A percentile compares a stretch with the other conserved stretches of the same genome.
These are phyloP conservation scores for Medicago ruthenica DNA, from an alignment of 306 rosid genomes.

Conservation along the genomic window DNA sequence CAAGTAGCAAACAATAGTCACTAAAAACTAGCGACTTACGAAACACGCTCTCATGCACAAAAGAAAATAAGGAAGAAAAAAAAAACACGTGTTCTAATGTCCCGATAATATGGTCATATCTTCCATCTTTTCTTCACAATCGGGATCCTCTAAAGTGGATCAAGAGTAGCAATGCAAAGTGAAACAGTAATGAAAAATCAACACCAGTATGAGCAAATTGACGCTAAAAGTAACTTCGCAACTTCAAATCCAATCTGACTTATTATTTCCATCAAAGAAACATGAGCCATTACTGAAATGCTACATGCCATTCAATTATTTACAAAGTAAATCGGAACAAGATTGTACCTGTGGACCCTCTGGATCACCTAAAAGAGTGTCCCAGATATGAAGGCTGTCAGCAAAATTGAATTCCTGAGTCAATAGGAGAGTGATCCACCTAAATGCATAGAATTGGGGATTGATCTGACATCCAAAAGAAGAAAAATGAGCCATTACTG, in stretches of 20 bases:
- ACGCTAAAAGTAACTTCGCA: constrained; percentile 19
- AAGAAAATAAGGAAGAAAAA: not conserved
- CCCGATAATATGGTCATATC: constrained; percentile 1
- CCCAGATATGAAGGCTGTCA: constrained; percentile 97
- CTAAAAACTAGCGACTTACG: not conserved
- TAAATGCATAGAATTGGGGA: constrained; percentile 98
- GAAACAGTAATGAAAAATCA: constrained; percentile 18
- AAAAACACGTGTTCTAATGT: not conserved
- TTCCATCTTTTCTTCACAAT: constrained; percentile 23
- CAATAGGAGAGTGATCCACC: constrained; percentile 98
- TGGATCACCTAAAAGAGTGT: constrained; percentile 88
- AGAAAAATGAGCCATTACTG: constrained; percentile 47
- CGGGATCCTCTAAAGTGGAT: not conserved
- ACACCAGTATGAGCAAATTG: constrained; percentile 9
- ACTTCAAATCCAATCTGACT: constrained; percentile 28
- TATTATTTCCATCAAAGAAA: not conserved
- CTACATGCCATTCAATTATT: not conserved
- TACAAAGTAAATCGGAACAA: constrained; percentile 22
- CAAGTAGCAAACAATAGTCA: constrained; percentile 8
- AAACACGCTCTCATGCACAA: not conserved
- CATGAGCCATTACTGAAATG: too few relatives aligned
- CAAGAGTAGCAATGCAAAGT: not conserved
- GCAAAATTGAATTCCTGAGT: constrained; percentile 98
- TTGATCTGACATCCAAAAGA: constrained; percentile 73
- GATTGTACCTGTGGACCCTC: constrained; percentile 87